Base-by-base conservation (phyloP, 345 rosid genomes). In the Hevea brasiliensis region DNA sequence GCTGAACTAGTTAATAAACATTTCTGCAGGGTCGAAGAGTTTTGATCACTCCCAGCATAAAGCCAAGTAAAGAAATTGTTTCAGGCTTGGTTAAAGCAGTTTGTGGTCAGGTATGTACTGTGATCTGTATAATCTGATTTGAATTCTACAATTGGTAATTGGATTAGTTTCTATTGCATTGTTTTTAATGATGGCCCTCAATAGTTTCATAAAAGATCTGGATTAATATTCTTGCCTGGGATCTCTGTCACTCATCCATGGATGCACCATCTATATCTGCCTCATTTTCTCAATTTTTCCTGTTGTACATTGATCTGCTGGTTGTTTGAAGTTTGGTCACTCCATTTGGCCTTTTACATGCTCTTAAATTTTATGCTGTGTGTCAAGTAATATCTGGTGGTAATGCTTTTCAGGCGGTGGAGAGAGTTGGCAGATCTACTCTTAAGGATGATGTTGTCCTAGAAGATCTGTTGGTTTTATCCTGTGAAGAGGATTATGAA, bases 401-500 rank as follows among this genome's bases (percentile, higher is more conserved):
- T 66, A 69, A 81, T 57, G 44, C 57, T 76, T 57, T 58, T 56
- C 86, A 90, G 98, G 90, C 90, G 14, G 65, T 86, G 47, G 91
- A 92, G 81, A 86, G 95, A 85, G 80, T 87, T 11, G 95, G 97
- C 70, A 88, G 97, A 74, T 87, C 91, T 80, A 77, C 82, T 74
- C 40, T 89, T 68, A 86, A 80, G 83, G 92, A 89, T 67, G 89
- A 80, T 56, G 85, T 72, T 61, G 56, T 84, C 47, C 72, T 81
- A 20, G 88, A 85, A 64, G 85, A 90, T 81, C 71, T 94, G 72
- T 85, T 94, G 81, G 76, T 94, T 76, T 64, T 94, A 50, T 94
- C 98, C 37, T 89, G 97, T 78, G 97, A 88, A 79, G 93, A 92
- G 76, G 97, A 92, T 81, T 85, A 82, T 14, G 74, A 63, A 61